Percentiles rank a stretch among this genome's conserved stretches.
These are phyloP conservation scores for Pseudocercospora fuligena DNA, from an alignment of 2,329 filamentous ascomycete genomes.

Conservation along the genomic window DNA sequence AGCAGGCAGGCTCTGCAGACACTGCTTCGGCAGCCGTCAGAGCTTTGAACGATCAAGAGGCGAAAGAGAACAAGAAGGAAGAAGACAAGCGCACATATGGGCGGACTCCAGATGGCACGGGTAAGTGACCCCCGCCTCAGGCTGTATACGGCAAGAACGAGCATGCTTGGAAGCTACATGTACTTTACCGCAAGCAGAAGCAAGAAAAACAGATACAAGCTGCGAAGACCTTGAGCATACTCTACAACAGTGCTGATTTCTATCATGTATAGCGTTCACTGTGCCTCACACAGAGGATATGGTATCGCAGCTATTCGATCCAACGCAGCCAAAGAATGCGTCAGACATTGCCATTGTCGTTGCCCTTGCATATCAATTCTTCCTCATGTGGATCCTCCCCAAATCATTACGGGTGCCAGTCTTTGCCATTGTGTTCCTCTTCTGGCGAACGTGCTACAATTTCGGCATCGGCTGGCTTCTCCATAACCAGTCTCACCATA, in stretches of 20 bases:
- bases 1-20: slow-evolving; percentile 38
- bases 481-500: slow-evolving; percentile 86
- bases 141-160: slow-evolving; percentile 14
- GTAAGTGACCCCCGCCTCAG: slow-evolving; percentile 60
- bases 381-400: slow-evolving; percentile 75
- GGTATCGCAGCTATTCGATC: slow-evolving; percentile 95
- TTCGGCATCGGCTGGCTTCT: slow-evolving; percentile 89
- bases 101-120: slow-evolving; percentile 84
- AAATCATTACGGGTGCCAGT: slow-evolving; percentile 70
- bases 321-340: slow-evolving; percentile 91
- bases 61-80: slow-evolving; percentile 52
- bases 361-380: slow-evolving; percentile 76
- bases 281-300: slow-evolving; percentile 98
- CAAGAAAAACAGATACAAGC: slow-evolving; percentile 5
- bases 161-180: slow-evolving; percentile 11
- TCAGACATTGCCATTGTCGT: slow-evolving; percentile 81
- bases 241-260: slow-evolving; percentile 33
- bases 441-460: slow-evolving; percentile 94
- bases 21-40: slow-evolving; percentile 54
- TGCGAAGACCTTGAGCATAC: background rate
- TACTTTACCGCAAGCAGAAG: slow-evolving; percentile 21
- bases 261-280: slow-evolving; percentile 73
- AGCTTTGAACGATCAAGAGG: slow-evolving; percentile 56
- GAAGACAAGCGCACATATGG: slow-evolving; percentile 81
- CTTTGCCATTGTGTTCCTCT: slow-evolving; percentile 83